phyloP scores from a whole-genome alignment of 2,329 filamentous ascomycete genomes.

The Stemphylium vesicarium region DNA sequence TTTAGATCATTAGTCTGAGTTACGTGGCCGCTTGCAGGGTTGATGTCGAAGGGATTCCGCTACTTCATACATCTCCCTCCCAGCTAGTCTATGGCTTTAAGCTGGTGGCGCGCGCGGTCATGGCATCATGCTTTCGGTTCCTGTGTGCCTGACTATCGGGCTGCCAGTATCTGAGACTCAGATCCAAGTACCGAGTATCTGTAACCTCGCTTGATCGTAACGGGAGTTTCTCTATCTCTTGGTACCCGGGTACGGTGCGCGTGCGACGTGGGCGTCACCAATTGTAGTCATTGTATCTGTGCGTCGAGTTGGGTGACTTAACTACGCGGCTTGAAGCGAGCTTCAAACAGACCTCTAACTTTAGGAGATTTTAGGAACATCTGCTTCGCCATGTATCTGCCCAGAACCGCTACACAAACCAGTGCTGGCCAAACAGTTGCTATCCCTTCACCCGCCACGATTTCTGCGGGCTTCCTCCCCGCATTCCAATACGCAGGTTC shows the following conservation, averaged over 20 bases:
- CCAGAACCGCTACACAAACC: background rate
- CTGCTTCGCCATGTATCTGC: background rate
- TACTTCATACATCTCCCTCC: too few species aligned
- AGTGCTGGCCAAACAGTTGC: background rate
- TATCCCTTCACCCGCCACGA: background rate
- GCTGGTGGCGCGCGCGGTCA: background rate
- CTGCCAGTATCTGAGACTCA: background rate
- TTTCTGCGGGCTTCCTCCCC: slow-evolving; percentile 1
- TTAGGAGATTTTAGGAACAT: background rate
- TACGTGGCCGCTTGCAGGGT: too few species aligned
- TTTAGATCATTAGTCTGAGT: too few species aligned
- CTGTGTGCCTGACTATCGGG: slow-evolving; percentile 5
- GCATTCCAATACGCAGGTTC: background rate
- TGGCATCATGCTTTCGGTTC: background rate
- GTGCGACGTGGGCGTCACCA: slow-evolving; percentile 16
- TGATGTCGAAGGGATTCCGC: too few species aligned
- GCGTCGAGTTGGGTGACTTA: slow-evolving; percentile 17
- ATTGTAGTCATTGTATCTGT: slow-evolving; percentile 6
- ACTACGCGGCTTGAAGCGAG: slow-evolving; percentile 4
- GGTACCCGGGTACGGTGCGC: slow-evolving; percentile 1
- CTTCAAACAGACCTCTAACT: slow-evolving; percentile 1
- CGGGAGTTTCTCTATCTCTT: background rate
- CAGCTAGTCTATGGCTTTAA: too few species aligned
- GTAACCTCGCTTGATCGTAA: background rate
- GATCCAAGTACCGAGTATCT: slow-evolving; percentile 5